Percentiles rank a stretch among this genome's conserved stretches.
Conservation (phyloP, 305 asterid species). For the Rubia balearica region DNA sequence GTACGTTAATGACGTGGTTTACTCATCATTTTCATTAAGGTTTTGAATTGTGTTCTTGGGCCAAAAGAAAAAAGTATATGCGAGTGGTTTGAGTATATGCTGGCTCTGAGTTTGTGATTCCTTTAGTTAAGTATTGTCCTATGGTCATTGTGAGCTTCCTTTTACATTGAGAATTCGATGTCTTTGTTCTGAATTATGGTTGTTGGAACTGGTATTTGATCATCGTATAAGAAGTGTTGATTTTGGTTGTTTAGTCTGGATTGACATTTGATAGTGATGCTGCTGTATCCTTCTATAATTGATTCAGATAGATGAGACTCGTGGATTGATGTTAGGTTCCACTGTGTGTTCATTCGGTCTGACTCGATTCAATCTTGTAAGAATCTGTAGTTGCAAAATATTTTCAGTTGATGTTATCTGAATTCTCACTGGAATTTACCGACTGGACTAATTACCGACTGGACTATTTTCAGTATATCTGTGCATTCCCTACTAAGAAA, state of each 20-base stretch:
- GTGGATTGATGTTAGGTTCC: too few relatives aligned
- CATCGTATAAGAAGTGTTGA: background rate
- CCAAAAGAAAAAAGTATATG: background rate
- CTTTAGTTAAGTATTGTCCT: conserved; percentile 6
- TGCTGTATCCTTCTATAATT: background rate
- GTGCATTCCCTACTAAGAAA: background rate
- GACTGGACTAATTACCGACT: background rate
- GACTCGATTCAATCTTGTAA: background rate
- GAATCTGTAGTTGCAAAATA: background rate
- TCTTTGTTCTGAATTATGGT: background rate
- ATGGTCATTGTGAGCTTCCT: background rate
- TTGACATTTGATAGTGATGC: background rate
- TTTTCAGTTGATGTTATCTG: background rate
- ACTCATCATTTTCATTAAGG: background rate
- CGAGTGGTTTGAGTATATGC: background rate
- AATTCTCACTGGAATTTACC: background rate
- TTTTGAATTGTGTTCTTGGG: background rate
- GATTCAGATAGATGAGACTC: background rate
- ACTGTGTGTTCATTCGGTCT: too few relatives aligned
- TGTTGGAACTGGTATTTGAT: background rate
- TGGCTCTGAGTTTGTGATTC: background rate
- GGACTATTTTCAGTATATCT: background rate
- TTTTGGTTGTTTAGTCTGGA: background rate
- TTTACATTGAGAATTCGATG: background rate
- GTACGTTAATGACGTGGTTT: too few relatives aligned